Conservation (phyloP, 306 rosid species). For the Ceratonia siliqua region DNA sequence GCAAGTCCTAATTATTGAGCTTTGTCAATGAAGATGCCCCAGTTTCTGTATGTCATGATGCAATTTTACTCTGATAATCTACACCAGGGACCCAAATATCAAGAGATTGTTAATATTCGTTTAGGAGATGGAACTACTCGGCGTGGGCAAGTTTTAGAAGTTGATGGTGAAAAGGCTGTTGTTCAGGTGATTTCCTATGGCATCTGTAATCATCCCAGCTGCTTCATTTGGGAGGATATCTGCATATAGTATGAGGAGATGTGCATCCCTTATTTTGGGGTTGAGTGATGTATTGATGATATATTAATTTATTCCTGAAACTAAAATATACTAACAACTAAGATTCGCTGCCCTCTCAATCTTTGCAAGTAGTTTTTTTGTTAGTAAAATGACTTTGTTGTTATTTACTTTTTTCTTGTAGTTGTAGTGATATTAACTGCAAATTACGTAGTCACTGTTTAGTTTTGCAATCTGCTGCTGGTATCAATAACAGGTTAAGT, state of each 20-base stretch:
- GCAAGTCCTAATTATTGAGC: background rate
- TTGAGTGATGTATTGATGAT: background rate
- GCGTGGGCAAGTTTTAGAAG: slow-evolving; percentile 97
- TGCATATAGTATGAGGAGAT: slow-evolving; percentile 11
- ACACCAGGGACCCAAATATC: slow-evolving; percentile 89
- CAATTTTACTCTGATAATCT: slow-evolving; percentile 28
- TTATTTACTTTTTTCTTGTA: slow-evolving; percentile 1
- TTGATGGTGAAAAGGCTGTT: slow-evolving; percentile 97
- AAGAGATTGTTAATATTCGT: slow-evolving; percentile 97
- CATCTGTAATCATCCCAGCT: background rate
- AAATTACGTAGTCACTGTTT: slow-evolving; percentile 11
- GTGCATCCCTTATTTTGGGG: background rate
- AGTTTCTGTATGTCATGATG: slow-evolving; percentile 21
- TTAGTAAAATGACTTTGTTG: background rate
- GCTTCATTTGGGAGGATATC: slow-evolving; percentile 15
- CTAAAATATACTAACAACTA: background rate
- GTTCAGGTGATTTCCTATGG: slow-evolving; percentile 66
- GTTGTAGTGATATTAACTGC: background rate
- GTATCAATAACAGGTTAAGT: background rate
- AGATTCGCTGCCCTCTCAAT: background rate
- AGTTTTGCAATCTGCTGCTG: slow-evolving; percentile 5
- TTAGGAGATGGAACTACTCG: slow-evolving; percentile 87
- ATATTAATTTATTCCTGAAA: background rate
- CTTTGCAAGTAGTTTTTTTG: background rate
- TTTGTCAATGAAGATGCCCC: slow-evolving; percentile 16